phyloP scores from a whole-genome alignment of 208 protist genomes.

The Trypanosoma mega region DNA sequence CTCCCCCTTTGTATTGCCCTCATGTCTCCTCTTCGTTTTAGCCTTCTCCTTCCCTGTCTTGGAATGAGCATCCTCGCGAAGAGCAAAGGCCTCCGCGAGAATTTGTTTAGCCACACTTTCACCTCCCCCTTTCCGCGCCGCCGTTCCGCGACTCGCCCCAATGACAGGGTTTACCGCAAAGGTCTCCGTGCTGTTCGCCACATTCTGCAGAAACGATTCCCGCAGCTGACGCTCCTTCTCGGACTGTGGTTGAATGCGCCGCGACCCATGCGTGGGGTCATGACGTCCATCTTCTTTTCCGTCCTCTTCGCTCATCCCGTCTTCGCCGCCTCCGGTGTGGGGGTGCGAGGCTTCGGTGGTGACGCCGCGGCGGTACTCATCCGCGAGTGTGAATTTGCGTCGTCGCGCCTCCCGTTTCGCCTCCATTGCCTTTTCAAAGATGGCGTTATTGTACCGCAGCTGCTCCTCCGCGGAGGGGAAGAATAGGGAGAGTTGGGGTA shows the following conservation, averaged over 20 bases:
- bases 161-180: slow-evolving; percentile 35
- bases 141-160: background rate
- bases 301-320: slow-evolving; percentile 15
- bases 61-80: slow-evolving; percentile 12
- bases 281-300: slow-evolving; percentile 18
- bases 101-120: slow-evolving; percentile 12
- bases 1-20: background rate
- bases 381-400: slow-evolving; percentile 63
- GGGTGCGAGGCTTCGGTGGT: slow-evolving; percentile 31
- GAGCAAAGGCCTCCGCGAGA: slow-evolving; percentile 21
- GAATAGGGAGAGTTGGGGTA: slow-evolving; percentile 31
- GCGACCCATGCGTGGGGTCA: slow-evolving; percentile 1
- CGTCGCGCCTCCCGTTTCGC: slow-evolving; percentile 30
- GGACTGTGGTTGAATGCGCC: slow-evolving; percentile 53
- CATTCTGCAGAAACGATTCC: slow-evolving; percentile 63
- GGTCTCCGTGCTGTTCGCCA: slow-evolving; percentile 46
- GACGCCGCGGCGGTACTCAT: slow-evolving; percentile 81
- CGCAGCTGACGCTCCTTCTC: slow-evolving; percentile 64
- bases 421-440: slow-evolving; percentile 48
- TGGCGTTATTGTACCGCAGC: slow-evolving; percentile 53
- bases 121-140: slow-evolving; percentile 6
- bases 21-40: background rate
- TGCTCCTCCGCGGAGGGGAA: slow-evolving; percentile 78
- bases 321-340: slow-evolving; percentile 31
- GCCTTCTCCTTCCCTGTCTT: slow-evolving; percentile 11